Base-by-base conservation (phyloP, 148 eudicot species). In the Suaeda aralocaspica region DNA sequence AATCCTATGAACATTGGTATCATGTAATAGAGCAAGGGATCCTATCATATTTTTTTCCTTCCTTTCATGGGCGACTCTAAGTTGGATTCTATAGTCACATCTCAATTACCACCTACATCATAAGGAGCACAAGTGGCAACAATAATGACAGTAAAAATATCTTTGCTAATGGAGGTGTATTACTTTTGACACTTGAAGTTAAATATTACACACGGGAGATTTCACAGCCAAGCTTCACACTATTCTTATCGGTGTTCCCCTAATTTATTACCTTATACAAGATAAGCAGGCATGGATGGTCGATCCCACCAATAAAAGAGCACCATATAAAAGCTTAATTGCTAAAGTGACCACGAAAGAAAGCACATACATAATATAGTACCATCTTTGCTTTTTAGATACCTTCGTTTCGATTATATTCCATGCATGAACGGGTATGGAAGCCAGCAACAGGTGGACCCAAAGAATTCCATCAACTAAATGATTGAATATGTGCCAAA, bases 341-440 rank as follows among this genome's bases (percentile, higher is more conserved):
- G 52, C 55, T 68, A 66, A 21, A 49, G 61, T 55, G 39, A 62
- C 49, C 19, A 70, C 26, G 28, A 59, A 55, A 41, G 26, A 68
- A 30, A 60, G 53, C 30, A 68, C 41, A 59, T 6, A 60, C 25
- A 39, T 58, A 44, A 10, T 36, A 41, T 29, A 22, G 53, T 66
- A 28, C 57, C 51, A 46, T 4, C 67, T 52, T 52, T 22, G 31
- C n/a, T 53, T 67, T 67, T 12, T 51, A 28, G 56, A 51, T 72
- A 45, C 57, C 45, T 67, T 66, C 24, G 29, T 63, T 21, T 36
- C 31, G 44, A n/a, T 21, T 36, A 59, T 41, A 67, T 51, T 50
- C 44, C 64, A 67, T 52, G 69, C 63, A 73, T 72, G 68, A 57
- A 61, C 63, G 67, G 71, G 67, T 58, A 59, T 66, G 67, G 75